These are phyloP conservation scores for Casuarina glauca DNA, from an alignment of 306 rosid species.

Conservation along the genomic window DNA sequence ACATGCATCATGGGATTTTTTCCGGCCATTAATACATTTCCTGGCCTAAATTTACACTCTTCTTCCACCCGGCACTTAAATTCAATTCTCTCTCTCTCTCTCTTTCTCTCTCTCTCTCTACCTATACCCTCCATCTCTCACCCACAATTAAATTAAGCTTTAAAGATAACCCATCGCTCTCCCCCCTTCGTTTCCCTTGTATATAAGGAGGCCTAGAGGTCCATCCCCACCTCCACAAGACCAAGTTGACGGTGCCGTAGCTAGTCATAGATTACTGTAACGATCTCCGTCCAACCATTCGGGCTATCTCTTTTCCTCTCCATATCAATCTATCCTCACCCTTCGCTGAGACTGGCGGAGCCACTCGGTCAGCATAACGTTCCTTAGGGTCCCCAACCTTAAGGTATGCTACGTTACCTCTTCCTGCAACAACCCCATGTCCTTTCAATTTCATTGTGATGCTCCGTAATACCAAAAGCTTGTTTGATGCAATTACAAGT, in stretches of 20 bases:
- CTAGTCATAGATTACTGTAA: slow-evolving; percentile 21
- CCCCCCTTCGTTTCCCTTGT: slow-evolving; percentile 42
- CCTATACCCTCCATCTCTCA: slow-evolving; percentile 57
- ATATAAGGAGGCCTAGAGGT: slow-evolving; percentile 55
- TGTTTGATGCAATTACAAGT: not conserved
- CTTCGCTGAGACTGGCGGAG: not conserved
- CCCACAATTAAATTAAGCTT: slow-evolving; percentile 65
- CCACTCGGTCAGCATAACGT: not conserved
- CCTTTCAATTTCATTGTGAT: not conserved
- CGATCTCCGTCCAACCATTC: slow-evolving; percentile 18
- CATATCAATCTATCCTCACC: not conserved
- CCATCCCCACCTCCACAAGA: slow-evolving; percentile 35
- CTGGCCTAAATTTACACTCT: slow-evolving; percentile 80
- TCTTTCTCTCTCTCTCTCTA: slow-evolving; percentile 45
- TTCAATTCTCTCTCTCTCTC: slow-evolving; percentile 46
- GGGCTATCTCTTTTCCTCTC: not conserved
- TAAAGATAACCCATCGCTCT: slow-evolving; percentile 51
- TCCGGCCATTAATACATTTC: slow-evolving; percentile 74
- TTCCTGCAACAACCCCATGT: not conserved
- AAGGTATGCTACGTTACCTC: slow-evolving; percentile 9
- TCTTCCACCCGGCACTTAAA: slow-evolving; percentile 69
- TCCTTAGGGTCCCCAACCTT: not conserved
- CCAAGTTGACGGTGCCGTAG: slow-evolving; percentile 29
- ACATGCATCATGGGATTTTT: slow-evolving; percentile 67
- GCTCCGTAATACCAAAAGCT: not conserved